These are phyloP conservation scores for Stephania yunnanensis DNA, from an alignment of 164 flowering plant genomes.

Conservation along the genomic window DNA sequence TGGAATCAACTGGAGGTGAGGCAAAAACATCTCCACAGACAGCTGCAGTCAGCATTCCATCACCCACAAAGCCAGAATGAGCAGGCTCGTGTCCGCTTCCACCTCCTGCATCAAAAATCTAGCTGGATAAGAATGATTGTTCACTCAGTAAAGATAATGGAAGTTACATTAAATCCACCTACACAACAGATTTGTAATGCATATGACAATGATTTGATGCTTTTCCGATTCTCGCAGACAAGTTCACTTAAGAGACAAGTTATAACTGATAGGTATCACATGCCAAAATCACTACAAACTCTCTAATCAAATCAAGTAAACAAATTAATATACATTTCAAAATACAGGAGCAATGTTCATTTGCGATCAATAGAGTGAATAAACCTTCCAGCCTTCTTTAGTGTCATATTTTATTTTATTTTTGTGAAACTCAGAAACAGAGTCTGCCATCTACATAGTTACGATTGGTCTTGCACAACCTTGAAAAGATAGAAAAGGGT, in stretches of 20 bases:
- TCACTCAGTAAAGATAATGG: neutral
- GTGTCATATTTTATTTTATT: neutral
- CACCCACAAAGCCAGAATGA: conserved; percentile 95
- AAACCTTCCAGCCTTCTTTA: neutral
- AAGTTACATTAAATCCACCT: neutral
- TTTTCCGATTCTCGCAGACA: neutral
- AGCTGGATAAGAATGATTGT: neutral
- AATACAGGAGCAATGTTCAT: neutral
- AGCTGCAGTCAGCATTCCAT: conserved; percentile 97
- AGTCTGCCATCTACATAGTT: neutral
- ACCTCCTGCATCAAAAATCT: conserved; percentile 52
- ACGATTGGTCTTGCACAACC: neutral
- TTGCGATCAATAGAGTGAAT: too few relatives aligned
- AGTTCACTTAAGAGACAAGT: neutral
- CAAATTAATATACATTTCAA: neutral
- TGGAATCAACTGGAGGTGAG: conserved; percentile 83
- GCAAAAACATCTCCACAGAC: conserved; percentile 91
- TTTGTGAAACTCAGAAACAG: neutral
- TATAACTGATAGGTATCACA: too few relatives aligned
- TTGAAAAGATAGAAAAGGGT: neutral
- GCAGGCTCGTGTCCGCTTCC: conserved; percentile 99
- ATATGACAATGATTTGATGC: neutral
- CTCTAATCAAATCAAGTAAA: neutral
- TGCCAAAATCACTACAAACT: neutral
- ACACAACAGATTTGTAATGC: neutral